Base-by-base conservation (phyloP, 805 yeast species). In the Jamesozyma lodderae region DNA sequence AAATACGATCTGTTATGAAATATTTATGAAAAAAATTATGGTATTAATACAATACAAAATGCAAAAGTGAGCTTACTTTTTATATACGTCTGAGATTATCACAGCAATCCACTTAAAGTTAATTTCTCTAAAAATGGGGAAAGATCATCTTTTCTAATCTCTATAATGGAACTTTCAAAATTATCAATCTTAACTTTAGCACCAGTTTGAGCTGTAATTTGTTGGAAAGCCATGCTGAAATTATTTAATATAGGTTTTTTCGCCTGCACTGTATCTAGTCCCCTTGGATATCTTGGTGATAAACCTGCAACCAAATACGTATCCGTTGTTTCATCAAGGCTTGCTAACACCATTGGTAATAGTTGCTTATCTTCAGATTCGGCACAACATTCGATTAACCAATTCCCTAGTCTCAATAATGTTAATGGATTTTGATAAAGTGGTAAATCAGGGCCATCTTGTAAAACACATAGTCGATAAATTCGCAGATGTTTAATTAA, bases 121-220 rank as follows among this genome's bases (percentile, higher is more conserved):
- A 90, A 64, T 41, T 77, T 75, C 56, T 92, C 97, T 43, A 92
- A 62, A 53, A 92, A 92, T 35, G 95, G 84, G 4, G 86, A 69
- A 45, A 92, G 65, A 57, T 92, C 98, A 35, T 88, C 95, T 53
- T 79, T 81, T 42, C 85, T 65, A 31, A 92, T 79, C 62, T 92
- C 96, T 31, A 92, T 86, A 17, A 92, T 84, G 3, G 96, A 78
- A 46, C 94, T 83, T 57, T 92, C 97, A 62, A 92, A 92, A 53
- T 95, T 86, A 58, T 92, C 97, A 44, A 92, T 82, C 51, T 90
- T 72, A 15, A 87, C 87, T 49, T 82, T 78, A 3, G 96, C 96
- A 30, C 87, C 90, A 5, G 95, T 82, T 16, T 75, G 74, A 32
- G 69, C 70, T 1, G 96, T 92, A 20, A 88, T 84, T 46, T 80